Base-by-base conservation (phyloP, 176 grass and related monocot genomes). In the Chloris gayana region DNA sequence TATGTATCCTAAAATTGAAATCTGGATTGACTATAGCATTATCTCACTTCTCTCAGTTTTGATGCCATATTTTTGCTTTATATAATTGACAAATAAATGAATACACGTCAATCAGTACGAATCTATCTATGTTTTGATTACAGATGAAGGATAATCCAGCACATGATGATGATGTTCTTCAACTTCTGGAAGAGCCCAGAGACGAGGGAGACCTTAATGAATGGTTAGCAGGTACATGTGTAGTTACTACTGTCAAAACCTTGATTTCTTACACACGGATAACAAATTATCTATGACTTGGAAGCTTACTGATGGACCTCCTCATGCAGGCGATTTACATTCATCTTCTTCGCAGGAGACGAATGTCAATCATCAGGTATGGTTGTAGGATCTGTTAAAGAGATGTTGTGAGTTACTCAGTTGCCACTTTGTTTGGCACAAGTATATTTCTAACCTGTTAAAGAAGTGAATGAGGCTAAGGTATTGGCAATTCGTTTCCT, bases 201-300 rank as follows among this genome's bases (percentile, higher is more conserved):
- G 13, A 50, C 35, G 44, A 53, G 31, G 13, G 44, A 51, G 64
- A 54, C 76, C 46, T 79, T 33, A 32, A 79, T 68, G 63, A 54
- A 68, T 67, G 30, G 41, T 34, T 78, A 65, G 47, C 18, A 49
- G 29, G 75, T 65, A 24, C 46, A 47, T 49, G 7, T 49, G 31
- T 24, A 65, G 15, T 41, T 77, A 46, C 30, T 64, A 49, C 18
- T 49, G 19, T 49, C 39, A 49, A 78, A 31, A 64, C 44, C 41
- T 3, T 5, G 0, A 39, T 65, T 49, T 45, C 58, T n/a, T 85
- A 71, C 41, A 30, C 17, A 63, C 39, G 38, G 54, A 12, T 45
- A 9, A 61, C 1, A 14, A 5, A 8, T 60, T 69, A 60, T 79
- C 1, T 39, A 9, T 60, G 25, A 18, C 37, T 46, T 71, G 67